Conservation (phyloP, 371 early-diverging fungal species). For the Mucor sp. region DNA sequence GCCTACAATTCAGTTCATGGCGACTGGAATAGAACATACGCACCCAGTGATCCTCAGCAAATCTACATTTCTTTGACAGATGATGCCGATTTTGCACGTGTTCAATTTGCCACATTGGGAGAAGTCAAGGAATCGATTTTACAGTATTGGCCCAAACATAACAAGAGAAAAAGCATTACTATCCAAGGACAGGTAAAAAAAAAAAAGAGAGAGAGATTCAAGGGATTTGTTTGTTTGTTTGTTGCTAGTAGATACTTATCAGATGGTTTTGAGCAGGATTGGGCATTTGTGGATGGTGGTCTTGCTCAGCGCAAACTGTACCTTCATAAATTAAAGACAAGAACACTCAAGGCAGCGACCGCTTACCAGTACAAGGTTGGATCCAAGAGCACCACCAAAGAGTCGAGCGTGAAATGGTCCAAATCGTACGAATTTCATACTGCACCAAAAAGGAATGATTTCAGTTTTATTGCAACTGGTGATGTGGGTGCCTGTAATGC, state of each 20-base stretch:
- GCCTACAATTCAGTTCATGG: slow-evolving; percentile 15
- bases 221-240: neutral
- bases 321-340: slow-evolving; percentile 30
- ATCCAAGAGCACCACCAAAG: neutral
- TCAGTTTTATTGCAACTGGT: slow-evolving; percentile 44
- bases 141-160: slow-evolving; percentile 40
- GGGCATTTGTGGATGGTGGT: slow-evolving; percentile 44
- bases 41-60: slow-evolving; percentile 42
- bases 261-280: slow-evolving; percentile 17
- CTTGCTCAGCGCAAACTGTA: slow-evolving; percentile 25
- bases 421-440: slow-evolving; percentile 43
- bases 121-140: slow-evolving; percentile 22
- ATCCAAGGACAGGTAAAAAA: slow-evolving; percentile 15
- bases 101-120: slow-evolving; percentile 43
- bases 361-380: slow-evolving; percentile 41
- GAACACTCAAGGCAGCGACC: slow-evolving; percentile 17
- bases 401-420: slow-evolving; percentile 25
- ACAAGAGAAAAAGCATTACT: neutral
- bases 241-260: neutral
- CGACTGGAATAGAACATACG: slow-evolving; percentile 28
- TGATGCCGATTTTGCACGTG: slow-evolving; percentile 36
- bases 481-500: slow-evolving; percentile 51
- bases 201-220: too few relatives aligned
- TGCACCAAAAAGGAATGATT: slow-evolving; percentile 24
- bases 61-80: slow-evolving; percentile 37